phyloP scores from a whole-genome alignment of 2,329 filamentous ascomycete species.

The Hypomyces perniciosus region DNA sequence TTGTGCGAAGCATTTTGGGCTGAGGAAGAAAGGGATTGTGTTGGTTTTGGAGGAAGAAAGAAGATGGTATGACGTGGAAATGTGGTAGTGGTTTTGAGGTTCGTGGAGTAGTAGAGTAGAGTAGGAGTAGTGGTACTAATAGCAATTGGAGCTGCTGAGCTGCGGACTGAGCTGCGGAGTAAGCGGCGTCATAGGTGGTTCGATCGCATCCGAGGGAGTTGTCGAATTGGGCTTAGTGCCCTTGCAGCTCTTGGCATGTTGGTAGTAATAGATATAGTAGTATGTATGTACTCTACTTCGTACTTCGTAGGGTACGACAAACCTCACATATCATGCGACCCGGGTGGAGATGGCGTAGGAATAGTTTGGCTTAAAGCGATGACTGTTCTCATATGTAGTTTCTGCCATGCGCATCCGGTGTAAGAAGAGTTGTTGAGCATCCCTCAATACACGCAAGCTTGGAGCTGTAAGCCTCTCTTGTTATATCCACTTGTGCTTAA shows the following conservation, averaged over 20 bases:
- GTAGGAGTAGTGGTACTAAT: slow-evolving; percentile 2
- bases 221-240: neutral
- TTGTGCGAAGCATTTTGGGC: slow-evolving; percentile 60
- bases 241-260: neutral
- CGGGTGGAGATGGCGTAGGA: too few relatives aligned
- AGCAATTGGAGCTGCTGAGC: slow-evolving; percentile 2
- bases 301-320: too few relatives aligned
- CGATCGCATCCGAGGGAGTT: neutral
- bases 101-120: slow-evolving; percentile 1
- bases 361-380: too few relatives aligned
- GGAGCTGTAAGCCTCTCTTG: too few relatives aligned
- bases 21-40: slow-evolving; percentile 8
- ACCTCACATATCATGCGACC: too few relatives aligned
- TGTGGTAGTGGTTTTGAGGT: slow-evolving; percentile 5
- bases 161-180: neutral
- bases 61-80: slow-evolving; percentile 5
- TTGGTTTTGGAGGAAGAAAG: slow-evolving; percentile 9
- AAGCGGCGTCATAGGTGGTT: slow-evolving; percentile 4
- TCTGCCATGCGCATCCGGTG: too few relatives aligned
- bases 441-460: too few relatives aligned
- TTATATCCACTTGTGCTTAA: too few relatives aligned
- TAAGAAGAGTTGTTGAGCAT: too few relatives aligned
- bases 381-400: too few relatives aligned
- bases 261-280: too few relatives aligned
- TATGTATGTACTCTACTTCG: too few relatives aligned